Evolutionary conservation across 768 basidiomycete species (phyloP), one percentile per base, ranked within the genome.

Genomic region (Psilocybe cyanescens): DNA sequence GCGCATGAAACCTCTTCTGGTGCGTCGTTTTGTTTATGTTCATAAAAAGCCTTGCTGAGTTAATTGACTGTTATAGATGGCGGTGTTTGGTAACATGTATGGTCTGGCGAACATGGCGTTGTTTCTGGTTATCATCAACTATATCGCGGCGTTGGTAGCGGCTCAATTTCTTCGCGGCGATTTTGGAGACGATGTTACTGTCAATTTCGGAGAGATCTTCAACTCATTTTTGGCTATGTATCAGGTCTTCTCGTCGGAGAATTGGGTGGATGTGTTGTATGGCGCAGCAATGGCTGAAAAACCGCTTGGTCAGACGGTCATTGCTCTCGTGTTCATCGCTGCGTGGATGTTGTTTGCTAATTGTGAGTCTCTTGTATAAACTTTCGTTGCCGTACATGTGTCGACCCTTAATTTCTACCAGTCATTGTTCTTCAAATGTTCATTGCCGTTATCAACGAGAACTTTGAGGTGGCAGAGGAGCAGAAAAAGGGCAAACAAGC

Each of bases 381-480:
- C 60, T 5, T 55, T 16, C 14, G 47, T 19, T 29, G 39, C 57
- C 12, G 54, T 33, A 30, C 29, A 37, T 16, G 51, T 67, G 29
- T 60, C 51, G 51, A n/a, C 44, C 48, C 8, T 17, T 12, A 9
- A 8, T 59, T 33, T 9, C 41, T 41, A 55, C 6, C 56, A 96
- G 95, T 94, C 79, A 93, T 97, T 68, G 82, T 97, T 8, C 73
- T 97, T 52, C 95, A 97, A 71, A 91, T 98, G 89, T 97, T 98
- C 78, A 93, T 99, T 68, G 97, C 97, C 35, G 95, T 97, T 48
- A 95, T 97, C 80, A 93, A 95, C 69, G 95, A 96, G 79, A 97
- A 96, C 74, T 98, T 99, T 68, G 82, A 89, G 24, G 87, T 97
- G 4, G 94, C 94, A 0, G 97, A 98, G 69, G 94, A 96, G 70